These are phyloP conservation scores for Thermochaetoides thermophila DNA, from an alignment of 495 filamentous ascomycete species.

Conservation along the genomic window DNA sequence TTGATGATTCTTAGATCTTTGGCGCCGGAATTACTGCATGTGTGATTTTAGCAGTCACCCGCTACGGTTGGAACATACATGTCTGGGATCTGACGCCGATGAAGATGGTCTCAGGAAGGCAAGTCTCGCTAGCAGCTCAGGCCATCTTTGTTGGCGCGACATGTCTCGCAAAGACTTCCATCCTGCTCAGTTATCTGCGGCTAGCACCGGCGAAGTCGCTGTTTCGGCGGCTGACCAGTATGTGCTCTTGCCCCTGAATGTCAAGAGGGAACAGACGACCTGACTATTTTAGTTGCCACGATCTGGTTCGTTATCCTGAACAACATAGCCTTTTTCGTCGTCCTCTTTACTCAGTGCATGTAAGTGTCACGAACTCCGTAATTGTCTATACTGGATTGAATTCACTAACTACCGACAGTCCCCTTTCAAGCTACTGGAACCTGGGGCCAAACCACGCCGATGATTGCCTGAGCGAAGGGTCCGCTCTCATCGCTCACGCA, in stretches of 20 bases:
- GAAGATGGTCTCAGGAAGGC: constrained; percentile 7
- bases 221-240: constrained; percentile 23
- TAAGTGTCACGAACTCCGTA: no score
- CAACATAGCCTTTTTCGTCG: constrained; percentile 13
- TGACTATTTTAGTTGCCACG: background rate
- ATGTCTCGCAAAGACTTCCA: constrained; percentile 31
- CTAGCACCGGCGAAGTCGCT: constrained; percentile 25
- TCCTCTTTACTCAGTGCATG: constrained; percentile 22
- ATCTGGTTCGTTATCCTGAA: constrained; percentile 12
- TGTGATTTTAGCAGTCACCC: constrained; percentile 12
- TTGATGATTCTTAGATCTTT: constrained; percentile 7
- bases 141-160: constrained; percentile 14
- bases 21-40: constrained; percentile 11
- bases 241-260: background rate
- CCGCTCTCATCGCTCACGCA: constrained; percentile 12
- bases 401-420: constrained; percentile 5
- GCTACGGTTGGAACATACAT: constrained; percentile 16
- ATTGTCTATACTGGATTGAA: background rate
- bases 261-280: background rate
- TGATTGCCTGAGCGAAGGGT: constrained; percentile 18
- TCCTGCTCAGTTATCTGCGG: constrained; percentile 36
- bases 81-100: constrained; percentile 11
- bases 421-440: constrained; percentile 24
- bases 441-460: background rate
- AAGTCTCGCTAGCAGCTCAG: constrained; percentile 18